Evolutionary conservation across 768 basidiomycete species (phyloP), one percentile per base, ranked within the genome.

Genomic region (Coprinellus aureogranulatus): DNA sequence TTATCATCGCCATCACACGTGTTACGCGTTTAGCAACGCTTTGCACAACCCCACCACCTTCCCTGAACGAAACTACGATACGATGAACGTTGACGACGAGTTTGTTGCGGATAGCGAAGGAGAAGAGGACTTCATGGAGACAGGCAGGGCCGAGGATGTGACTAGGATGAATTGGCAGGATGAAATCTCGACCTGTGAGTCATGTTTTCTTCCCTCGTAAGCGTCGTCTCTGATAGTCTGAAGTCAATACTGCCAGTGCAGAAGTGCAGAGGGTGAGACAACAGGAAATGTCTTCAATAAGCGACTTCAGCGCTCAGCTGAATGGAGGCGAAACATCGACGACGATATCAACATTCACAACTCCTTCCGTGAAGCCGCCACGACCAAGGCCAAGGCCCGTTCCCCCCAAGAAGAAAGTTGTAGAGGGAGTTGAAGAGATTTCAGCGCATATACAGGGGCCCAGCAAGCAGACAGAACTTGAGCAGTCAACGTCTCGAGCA

Each of bases 351-450:
- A 20, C 58, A 14, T 14, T 54, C 10, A 20, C 34, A 10, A 54
- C 60, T 12, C 50, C 53, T 11, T 16, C 48, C 14, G 34, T 37
- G 10, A 52, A 46, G n/a, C 26, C 40, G 22, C 26, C 49, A n/a
- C 50, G 55, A 30, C 61, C 61, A 0, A 53, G 56, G 51, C 61
- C 59, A 28, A 55, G 59, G 16, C 61, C 61, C 2, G 55, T 31
- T 14, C 47, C 30, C 20, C 31, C 27, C 28, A 48, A 60, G 40
- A 62, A 51, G 41, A 55, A 51, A 20, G 4, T 14, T 10, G 28
- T 50, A 25, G 20, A 37, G 22, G 34, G 34, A 34, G 14, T 34
- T 14, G 34, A 34, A 6, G 8, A 34, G 14, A 34, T 6, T 14
- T 34, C 34, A 14, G 6, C 34, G 34, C 34, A 34, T 34, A 34